These are phyloP conservation scores for Orbilia ellipsospora DNA, from an alignment of 2,329 filamentous ascomycete species.

Conservation along the genomic window DNA sequence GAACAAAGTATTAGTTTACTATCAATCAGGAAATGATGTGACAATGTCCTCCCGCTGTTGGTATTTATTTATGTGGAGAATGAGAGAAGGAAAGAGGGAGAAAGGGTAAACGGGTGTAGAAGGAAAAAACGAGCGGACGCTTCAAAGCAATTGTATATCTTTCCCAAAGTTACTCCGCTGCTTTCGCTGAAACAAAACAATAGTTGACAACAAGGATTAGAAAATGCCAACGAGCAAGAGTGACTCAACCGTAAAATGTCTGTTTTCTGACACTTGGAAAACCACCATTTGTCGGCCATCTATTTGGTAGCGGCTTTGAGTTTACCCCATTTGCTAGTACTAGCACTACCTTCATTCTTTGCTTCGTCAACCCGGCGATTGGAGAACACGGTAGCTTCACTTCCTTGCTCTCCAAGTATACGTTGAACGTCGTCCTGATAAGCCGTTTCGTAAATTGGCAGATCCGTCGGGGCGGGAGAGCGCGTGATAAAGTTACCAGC, in stretches of 20 bases:
- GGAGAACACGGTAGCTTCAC: constrained; percentile 69
- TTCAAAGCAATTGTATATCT: constrained; percentile 12
- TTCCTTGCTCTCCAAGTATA: constrained; percentile 69
- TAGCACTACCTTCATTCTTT: constrained; percentile 26
- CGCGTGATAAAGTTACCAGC: constrained; percentile 74
- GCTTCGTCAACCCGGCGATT: constrained; percentile 48
- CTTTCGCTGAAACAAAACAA: constrained; percentile 15
- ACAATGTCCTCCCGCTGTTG: constrained; percentile 1
- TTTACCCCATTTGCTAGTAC: constrained; percentile 43
- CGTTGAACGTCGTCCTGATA: constrained; percentile 84
- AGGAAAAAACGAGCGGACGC: constrained; percentile 11
- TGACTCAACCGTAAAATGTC: constrained; percentile 11
- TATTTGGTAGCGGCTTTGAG: constrained; percentile 22
- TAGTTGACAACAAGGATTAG: constrained; percentile 6
- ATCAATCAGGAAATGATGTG: not conserved
- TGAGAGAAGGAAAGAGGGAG: not conserved
- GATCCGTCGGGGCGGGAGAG: constrained; percentile 84
- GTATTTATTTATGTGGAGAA: not conserved
- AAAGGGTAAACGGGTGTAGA: not conserved
- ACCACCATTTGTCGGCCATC: not conserved
- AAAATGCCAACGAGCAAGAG: constrained; percentile 3
- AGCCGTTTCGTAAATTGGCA: constrained; percentile 87
- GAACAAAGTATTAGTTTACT: not conserved
- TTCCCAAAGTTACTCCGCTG: constrained; percentile 13
- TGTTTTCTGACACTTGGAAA: not conserved